Evolutionary conservation across 2,329 filamentous ascomycete genomes (phyloP).

Genomic region (Pseudopithomyces maydicus): DNA sequence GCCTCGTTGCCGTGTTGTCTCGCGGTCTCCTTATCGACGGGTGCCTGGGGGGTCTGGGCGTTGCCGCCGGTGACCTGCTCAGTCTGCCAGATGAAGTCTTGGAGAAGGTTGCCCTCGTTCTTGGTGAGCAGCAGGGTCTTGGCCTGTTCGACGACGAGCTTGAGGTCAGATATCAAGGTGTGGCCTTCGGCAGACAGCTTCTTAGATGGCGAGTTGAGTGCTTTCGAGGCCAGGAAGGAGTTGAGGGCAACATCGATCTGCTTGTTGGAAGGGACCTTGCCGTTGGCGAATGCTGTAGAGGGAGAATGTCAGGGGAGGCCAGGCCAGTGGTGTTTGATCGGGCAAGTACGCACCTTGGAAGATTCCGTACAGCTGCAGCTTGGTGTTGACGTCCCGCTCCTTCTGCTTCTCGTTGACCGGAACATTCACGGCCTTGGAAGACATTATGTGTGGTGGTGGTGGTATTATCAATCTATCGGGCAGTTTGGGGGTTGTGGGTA

Average conservation of each 20-base stretch:
- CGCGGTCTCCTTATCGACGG: constrained; percentile 75
- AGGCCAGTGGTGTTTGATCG: too few relatives aligned
- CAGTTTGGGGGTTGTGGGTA: constrained; percentile 10
- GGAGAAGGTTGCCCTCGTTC: constrained; percentile 91
- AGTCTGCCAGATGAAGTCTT: constrained; percentile 97
- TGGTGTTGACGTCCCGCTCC: constrained; percentile 85
- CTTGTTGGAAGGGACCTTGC: constrained; percentile 93
- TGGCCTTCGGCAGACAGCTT: constrained; percentile 84
- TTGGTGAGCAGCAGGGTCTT: constrained; percentile 87
- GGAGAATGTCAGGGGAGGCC: too few relatives aligned
- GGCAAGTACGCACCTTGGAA: constrained; percentile 60
- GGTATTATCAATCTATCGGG: constrained; percentile 2
- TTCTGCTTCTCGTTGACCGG: constrained; percentile 76
- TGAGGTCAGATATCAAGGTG: constrained; percentile 76
- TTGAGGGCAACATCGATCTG: constrained; percentile 96
- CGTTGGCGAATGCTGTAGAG: constrained; percentile 75
- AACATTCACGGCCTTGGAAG: constrained; percentile 64
- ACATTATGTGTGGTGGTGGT: constrained; percentile 4
- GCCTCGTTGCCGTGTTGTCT: constrained; percentile 84
- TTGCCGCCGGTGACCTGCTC: constrained; percentile 71
- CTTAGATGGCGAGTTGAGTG: constrained; percentile 70
- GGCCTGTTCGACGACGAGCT: constrained; percentile 79
- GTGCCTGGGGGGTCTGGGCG: constrained; percentile 66
- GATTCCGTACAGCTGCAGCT: constrained; percentile 95
- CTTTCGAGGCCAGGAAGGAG: constrained; percentile 76